phyloP scores from a whole-genome alignment of 2,329 filamentous ascomycete genomes.

The Colletotrichum sp. region DNA sequence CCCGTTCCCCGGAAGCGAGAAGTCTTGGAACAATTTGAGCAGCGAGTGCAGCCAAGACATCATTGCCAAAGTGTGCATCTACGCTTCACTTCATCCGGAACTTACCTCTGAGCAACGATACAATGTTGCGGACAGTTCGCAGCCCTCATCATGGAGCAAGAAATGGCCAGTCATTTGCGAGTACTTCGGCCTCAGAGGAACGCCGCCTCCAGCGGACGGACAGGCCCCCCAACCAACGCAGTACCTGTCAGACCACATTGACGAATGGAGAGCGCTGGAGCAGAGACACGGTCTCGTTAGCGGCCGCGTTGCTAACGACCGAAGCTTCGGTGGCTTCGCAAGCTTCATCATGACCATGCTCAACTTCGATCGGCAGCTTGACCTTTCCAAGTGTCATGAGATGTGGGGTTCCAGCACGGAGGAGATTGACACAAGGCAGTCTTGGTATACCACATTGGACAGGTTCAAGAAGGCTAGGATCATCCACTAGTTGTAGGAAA shows the following conservation, averaged over 20 bases:
- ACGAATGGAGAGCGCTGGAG: conserved; percentile 36
- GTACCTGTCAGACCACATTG: conserved; percentile 34
- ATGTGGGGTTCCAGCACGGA: conserved; percentile 34
- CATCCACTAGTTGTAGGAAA: conserved; percentile 29
- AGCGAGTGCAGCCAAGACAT: conserved; percentile 42
- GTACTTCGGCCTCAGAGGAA: conserved; percentile 50
- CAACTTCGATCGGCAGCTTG: conserved; percentile 38
- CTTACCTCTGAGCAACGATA: conserved; percentile 40
- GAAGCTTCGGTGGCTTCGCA: conserved; percentile 33
- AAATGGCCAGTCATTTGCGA: conserved; percentile 52
- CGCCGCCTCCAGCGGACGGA: conserved; percentile 30
- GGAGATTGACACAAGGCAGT: conserved; percentile 31
- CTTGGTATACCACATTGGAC: conserved; percentile 37
- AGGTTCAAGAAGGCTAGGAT: conserved; percentile 35
- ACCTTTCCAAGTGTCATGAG: conserved; percentile 34
- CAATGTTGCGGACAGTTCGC: conserved; percentile 45
- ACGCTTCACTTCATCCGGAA: conserved; percentile 44
- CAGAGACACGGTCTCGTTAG: conserved; percentile 34
- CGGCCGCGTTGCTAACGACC: conserved; percentile 34
- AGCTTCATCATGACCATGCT: conserved; percentile 36
- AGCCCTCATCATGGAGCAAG: conserved; percentile 40
- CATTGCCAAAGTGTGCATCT: conserved; percentile 44
- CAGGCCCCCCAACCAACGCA: conserved; percentile 20
- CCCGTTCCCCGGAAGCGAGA: conserved; percentile 39
- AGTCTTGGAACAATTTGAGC: conserved; percentile 34